A percentile compares a stretch with the other conserved stretches of the same genome.
These are phyloP conservation scores for Fusarium coicis DNA, from an alignment of 2,329 filamentous ascomycete genomes.

Conservation along the genomic window DNA sequence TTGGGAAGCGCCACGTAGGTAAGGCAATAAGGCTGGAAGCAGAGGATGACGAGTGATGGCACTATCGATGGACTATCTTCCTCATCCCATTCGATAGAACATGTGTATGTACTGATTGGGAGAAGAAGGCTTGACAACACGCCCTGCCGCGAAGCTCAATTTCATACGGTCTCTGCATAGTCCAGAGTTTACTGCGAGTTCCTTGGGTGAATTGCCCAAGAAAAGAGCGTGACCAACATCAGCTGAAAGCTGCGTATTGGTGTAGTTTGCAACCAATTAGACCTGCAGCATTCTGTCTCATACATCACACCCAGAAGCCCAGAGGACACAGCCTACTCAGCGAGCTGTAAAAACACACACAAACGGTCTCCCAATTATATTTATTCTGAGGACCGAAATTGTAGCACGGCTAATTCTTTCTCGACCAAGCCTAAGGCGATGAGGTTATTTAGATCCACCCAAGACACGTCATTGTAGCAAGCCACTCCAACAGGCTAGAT, in stretches of 20 bases:
- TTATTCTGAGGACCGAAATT: fast-evolving
- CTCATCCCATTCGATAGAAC: background rate
- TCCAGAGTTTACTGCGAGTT: background rate
- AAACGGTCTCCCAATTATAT: fast-evolving
- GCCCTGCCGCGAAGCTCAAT: fast-evolving
- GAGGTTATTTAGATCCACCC: background rate
- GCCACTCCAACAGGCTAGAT: too few species aligned
- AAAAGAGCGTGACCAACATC: background rate
- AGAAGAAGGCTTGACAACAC: background rate
- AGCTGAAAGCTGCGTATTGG: background rate
- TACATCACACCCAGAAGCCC: too few species aligned
- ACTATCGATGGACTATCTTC: background rate
- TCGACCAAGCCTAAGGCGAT: fast-evolving
- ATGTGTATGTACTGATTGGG: background rate
- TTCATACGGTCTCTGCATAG: background rate
- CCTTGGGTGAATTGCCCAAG: fast-evolving
- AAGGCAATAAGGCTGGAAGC: background rate
- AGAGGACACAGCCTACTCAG: background rate
- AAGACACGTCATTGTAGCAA: background rate
- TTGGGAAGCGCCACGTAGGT: background rate
- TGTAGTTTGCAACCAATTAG: background rate
- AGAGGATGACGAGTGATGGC: background rate
- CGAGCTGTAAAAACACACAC: fast-evolving
- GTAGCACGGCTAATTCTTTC: fast-evolving
- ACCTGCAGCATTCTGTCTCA: background rate